Conservation (phyloP, 2,329 filamentous ascomycete genomes). For the Colletotrichum sp. region DNA sequence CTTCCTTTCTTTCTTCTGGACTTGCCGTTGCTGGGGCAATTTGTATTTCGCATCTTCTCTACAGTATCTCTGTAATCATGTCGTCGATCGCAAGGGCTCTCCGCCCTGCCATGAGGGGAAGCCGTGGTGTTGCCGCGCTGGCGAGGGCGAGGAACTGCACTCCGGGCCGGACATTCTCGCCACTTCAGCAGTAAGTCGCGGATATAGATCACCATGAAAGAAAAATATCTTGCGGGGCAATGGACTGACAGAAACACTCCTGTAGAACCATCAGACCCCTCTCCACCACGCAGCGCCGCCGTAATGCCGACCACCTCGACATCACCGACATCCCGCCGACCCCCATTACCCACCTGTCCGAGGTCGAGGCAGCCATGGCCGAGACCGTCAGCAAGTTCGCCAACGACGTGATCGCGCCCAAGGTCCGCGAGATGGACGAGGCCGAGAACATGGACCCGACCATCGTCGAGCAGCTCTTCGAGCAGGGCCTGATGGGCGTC, state of each 20-base stretch:
- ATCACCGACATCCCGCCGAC: constrained; percentile 84
- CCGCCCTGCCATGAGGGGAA: constrained; percentile 55
- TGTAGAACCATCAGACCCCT: constrained; percentile 53
- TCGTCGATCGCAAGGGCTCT: constrained; percentile 56
- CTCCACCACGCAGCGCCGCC: constrained; percentile 63
- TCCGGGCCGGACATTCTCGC: constrained; percentile 13
- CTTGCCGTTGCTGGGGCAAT: background rate
- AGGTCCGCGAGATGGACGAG: constrained; percentile 97
- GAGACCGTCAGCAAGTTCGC: constrained; percentile 93
- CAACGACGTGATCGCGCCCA: constrained; percentile 84
- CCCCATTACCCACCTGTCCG: constrained; percentile 90
- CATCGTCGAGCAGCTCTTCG: constrained; percentile 91
- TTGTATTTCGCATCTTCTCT: background rate
- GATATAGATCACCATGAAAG: background rate
- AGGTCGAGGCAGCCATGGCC: constrained; percentile 87
- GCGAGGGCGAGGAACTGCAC: constrained; percentile 27
- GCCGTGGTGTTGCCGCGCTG: constrained; percentile 36
- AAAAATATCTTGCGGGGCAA: background rate
- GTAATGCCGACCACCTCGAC: constrained; percentile 55
- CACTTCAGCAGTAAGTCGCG: constrained; percentile 34
- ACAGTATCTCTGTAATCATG: constrained; percentile 35
- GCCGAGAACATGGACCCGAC: constrained; percentile 89
- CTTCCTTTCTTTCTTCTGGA: background rate
- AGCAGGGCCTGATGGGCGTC: constrained; percentile 96
- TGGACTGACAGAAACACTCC: background rate